Conservation (phyloP, 2,329 filamentous ascomycete species). For the Calonectria crousiana region DNA sequence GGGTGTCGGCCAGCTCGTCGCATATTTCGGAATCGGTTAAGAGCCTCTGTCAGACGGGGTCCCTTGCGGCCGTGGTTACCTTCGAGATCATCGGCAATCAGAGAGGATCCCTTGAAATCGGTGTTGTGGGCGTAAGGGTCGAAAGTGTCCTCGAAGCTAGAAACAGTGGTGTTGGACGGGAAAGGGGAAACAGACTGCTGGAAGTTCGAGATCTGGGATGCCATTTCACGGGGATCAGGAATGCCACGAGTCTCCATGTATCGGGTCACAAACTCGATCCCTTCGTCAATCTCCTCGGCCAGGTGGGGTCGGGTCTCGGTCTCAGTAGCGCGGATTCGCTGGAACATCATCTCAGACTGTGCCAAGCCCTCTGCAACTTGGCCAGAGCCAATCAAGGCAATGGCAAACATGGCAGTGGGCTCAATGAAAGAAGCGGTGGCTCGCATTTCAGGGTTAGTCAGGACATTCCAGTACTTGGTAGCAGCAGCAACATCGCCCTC, state of each 20-base stretch:
- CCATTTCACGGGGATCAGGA: constrained; percentile 65
- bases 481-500: constrained; percentile 83
- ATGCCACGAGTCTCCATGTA: constrained; percentile 71
- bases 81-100: constrained; percentile 92
- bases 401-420: constrained; percentile 89
- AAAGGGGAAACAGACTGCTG: constrained; percentile 64
- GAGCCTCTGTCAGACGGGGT: constrained; percentile 81
- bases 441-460: constrained; percentile 72
- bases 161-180: constrained; percentile 66
- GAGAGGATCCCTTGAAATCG: constrained; percentile 92
- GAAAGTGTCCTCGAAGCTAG: constrained; percentile 82
- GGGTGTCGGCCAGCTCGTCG: constrained; percentile 91
- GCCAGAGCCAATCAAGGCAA: constrained; percentile 88
- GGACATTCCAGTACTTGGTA: constrained; percentile 82
- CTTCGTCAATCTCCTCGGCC: constrained; percentile 88
- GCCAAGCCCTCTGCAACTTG: constrained; percentile 84
- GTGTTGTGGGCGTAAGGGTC: constrained; percentile 93
- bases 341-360: constrained; percentile 88
- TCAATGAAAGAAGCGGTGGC: constrained; percentile 80
- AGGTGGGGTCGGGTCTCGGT: constrained; percentile 66
- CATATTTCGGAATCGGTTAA: constrained; percentile 91
- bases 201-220: constrained; percentile 60
- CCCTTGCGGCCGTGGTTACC: constrained; percentile 79
- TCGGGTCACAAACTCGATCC: constrained; percentile 74
- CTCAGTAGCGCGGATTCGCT: constrained; percentile 77